Percentiles rank a stretch among this genome's conserved stretches.
These are phyloP conservation scores for Mortierella sp. DNA, from an alignment of 371 early-diverging fungal genomes.

Conservation along the genomic window DNA sequence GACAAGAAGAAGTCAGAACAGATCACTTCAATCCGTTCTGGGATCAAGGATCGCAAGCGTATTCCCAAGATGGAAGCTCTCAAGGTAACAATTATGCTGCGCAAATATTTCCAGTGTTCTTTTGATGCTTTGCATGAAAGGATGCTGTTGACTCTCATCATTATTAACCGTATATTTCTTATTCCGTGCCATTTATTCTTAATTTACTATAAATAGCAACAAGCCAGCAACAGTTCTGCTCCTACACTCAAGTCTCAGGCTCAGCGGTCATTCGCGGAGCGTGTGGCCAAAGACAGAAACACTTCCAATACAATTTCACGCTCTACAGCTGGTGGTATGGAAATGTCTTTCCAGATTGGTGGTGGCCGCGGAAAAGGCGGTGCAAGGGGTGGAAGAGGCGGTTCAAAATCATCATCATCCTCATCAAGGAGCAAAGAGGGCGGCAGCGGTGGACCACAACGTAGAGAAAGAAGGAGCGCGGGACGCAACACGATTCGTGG, in stretches of 20 bases:
- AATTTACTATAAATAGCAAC: constrained; percentile 23
- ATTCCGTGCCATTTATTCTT: too few species aligned
- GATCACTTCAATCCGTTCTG: constrained; percentile 56
- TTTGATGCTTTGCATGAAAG: too few species aligned
- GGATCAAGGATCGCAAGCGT: constrained; percentile 59
- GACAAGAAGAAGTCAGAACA: constrained; percentile 46
- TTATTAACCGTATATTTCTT: too few species aligned
- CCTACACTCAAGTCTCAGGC: constrained; percentile 45
- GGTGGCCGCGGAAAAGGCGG: constrained; percentile 35
- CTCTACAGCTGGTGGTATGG: constrained; percentile 74
- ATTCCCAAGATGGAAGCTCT: constrained; percentile 66
- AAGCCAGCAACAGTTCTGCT: constrained; percentile 42
- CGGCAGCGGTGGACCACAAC: constrained; percentile 38
- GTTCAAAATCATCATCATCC: constrained; percentile 53
- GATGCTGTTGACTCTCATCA: too few species aligned
- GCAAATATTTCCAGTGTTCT: too few species aligned
- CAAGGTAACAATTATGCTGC: too few species aligned
- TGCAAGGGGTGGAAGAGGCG: constrained; percentile 26
- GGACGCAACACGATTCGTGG: constrained; percentile 57
- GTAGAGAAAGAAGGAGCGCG: constrained; percentile 57
- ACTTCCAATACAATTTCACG: constrained; percentile 62
- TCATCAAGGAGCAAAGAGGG: constrained; percentile 33
- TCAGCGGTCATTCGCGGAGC: constrained; percentile 55
- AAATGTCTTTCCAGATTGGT: constrained; percentile 67
- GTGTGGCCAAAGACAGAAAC: constrained; percentile 44